Percentiles rank a stretch among this genome's conserved stretches.
phyloP scores from a whole-genome alignment of 2,329 filamentous ascomycete species.

The Leptographium radiaticola region DNA sequence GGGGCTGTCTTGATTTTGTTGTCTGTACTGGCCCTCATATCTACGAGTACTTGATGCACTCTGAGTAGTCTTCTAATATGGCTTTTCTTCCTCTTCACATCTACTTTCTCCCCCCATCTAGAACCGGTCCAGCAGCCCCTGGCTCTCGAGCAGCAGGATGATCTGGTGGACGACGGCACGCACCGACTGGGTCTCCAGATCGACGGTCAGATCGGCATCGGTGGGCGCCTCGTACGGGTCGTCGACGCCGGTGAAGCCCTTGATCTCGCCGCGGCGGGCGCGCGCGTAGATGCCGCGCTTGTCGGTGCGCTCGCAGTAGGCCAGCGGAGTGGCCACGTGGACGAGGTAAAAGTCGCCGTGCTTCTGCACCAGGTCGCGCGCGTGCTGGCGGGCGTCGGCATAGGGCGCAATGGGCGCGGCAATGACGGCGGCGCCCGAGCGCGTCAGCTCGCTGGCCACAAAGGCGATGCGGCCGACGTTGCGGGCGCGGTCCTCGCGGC shows the following conservation, averaged over 20 bases:
- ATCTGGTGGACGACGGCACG: conserved; percentile 95
- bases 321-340: conserved; percentile 85
- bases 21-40: too few relatives aligned
- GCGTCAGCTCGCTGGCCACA: conserved; percentile 87
- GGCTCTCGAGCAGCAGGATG: conserved; percentile 77
- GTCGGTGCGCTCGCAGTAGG: conserved; percentile 90
- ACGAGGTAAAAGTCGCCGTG: conserved; percentile 87
- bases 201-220: conserved; percentile 74
- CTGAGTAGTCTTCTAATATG: too few relatives aligned
- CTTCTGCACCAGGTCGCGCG: conserved; percentile 76
- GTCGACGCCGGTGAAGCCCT: conserved; percentile 96
- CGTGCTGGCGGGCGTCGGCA: conserved; percentile 61
- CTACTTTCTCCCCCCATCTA: conserved; percentile 17
- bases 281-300: conserved; percentile 78
- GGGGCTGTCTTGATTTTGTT: too few relatives aligned
- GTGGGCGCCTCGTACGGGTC: conserved; percentile 83
- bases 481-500: conserved; percentile 76
- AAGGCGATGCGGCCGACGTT: conserved; percentile 96
- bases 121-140: conserved; percentile 69
- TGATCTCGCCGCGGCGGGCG: conserved; percentile 81
- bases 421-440: conserved; percentile 86
- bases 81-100: too few relatives aligned
- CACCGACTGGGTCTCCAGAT: conserved; percentile 75
- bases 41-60: too few relatives aligned
- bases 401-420: conserved; percentile 93